Conservation (phyloP, 192 early-diverging fungal genomes). For the Gorgonomyces haynaldii region DNA sequence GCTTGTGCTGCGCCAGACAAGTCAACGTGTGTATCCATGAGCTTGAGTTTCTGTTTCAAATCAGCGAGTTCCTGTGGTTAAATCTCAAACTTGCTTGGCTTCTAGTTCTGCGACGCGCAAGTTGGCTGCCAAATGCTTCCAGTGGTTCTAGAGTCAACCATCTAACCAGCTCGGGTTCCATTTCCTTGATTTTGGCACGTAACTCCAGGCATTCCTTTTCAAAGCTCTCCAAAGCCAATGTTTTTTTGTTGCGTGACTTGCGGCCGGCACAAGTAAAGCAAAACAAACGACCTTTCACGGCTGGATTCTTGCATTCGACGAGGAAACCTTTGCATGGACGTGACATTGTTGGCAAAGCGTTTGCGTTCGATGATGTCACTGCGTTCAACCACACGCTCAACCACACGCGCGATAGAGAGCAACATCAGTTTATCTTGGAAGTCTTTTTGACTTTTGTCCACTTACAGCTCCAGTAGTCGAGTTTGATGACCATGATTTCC, state of each 20-base stretch:
- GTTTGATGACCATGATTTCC: too few relatives aligned
- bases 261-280: conserved; percentile 17
- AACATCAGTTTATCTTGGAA: too few relatives aligned
- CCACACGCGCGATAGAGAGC: too few relatives aligned
- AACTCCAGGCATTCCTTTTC: conserved; percentile 6
- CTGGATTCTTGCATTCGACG: conserved; percentile 12
- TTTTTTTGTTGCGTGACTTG: conserved; percentile 15
- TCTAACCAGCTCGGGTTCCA: conserved; percentile 6
- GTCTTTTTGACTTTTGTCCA: too few relatives aligned
- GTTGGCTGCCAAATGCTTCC: conserved; percentile 1
- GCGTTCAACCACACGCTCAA: too few relatives aligned
- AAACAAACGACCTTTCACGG: conserved; percentile 13
- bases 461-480: too few relatives aligned
- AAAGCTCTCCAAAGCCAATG: conserved; percentile 8
- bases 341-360: too few relatives aligned
- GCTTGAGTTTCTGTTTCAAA: neutral
- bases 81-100: neutral
- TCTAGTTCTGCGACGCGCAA: neutral
- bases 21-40: neutral
- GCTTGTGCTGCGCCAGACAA: conserved; percentile 1
- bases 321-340: conserved; percentile 13
- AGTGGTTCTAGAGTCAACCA: neutral
- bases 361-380: too few relatives aligned
- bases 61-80: conserved; percentile 1
- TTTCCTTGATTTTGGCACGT: neutral